Base-by-base conservation (phyloP, 257 asterid species). In the Eucommia ulmoides region DNA sequence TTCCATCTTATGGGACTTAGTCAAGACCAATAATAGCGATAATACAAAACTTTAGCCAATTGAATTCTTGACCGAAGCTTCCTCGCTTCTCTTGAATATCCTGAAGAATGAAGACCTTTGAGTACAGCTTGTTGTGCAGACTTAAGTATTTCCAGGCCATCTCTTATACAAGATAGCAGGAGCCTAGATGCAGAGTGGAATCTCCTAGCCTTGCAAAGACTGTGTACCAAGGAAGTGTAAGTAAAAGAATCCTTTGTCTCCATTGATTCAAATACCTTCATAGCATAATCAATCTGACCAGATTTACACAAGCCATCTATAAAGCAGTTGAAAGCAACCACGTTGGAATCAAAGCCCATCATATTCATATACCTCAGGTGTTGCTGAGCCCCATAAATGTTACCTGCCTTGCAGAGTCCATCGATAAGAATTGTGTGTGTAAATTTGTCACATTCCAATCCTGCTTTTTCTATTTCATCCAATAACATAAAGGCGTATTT, bases 361-460 rank as follows among this genome's bases (percentile, higher is more conserved):
- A 9, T 57, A 46, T 62, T 68, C 94, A 84, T 74, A 62, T 65
- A 26, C 53, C 65, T 55, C 53, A 89, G 56, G 65, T 78, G 77
- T 65, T 62, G 65, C 48, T 52, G 45, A 18, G 94, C 97, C 52
- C 45, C 72, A 45, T 56, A 71, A 44, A 88, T 55, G 38, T 80
- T 49, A 11, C 93, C 89, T 7, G 83, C 72, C 62, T 74, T 76
- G 74, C 96, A 88, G 63, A 82, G 75, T 54, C 93, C 89, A 56
- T 82, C 70, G n/a, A 88, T 66, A 64, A 82, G 76, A 58, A 84
- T 88, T 3, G 93, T 65, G 55, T 85, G 91, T 7, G 94, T 84
- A 55, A 82, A 85, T 33, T 53, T 53, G 68, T 88, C 97, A 52
- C 74, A 72, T 47, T 65, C 61, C 52, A 80, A 58, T 19, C 97